Evolutionary conservation across 148 eudicot species (phyloP), one percentile per base, ranked within the genome.

Genomic region (Amaranthus cruentus): DNA sequence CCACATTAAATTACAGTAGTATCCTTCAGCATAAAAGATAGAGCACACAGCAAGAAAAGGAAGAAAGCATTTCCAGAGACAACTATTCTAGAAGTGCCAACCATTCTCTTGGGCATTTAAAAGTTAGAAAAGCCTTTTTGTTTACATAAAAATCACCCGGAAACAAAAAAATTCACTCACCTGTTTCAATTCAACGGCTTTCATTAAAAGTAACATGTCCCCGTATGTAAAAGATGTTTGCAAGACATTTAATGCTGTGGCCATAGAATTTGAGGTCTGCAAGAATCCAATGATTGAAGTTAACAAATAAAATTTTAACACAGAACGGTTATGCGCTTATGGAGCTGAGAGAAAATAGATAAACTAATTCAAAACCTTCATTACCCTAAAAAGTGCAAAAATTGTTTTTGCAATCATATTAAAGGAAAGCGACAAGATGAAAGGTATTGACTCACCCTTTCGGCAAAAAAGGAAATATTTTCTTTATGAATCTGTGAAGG

Each of bases 191-290:
- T 88, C 89, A 66, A 83, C 82, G 61, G 98, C 96, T 81, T 82
- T 88, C 66, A 82, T 63, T 67, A 90, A 76, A 83, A 92, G 96
- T 88, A 92, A 66, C 68, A 83, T 68, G 73, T 92, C 98, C 57
- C 88, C 96, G 77, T 84, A 88, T 10, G 91, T 80, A 84, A 85
- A 83, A n/a, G 89, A 87, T 76, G 98, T 88, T 77, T 86, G 93
- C 63, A 83, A 81, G 65, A 88, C 90, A 78, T 92, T 92, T 73
- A 90, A 85, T 46, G 91, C 79, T 65, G 79, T 76, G 9, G 91
- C 91, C 76, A 91, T 86, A 58, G 82, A 87, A 81, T 64, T 78
- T 69, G 87, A 78, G 68, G 97, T 92, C 96, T 92, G 93, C 78
- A 75, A n/a, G 62, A 10, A 71, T 76, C 15, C 70, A 77, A 70